Base-by-base conservation (phyloP, 1,139 yeast species). In the Candida sp. region DNA sequence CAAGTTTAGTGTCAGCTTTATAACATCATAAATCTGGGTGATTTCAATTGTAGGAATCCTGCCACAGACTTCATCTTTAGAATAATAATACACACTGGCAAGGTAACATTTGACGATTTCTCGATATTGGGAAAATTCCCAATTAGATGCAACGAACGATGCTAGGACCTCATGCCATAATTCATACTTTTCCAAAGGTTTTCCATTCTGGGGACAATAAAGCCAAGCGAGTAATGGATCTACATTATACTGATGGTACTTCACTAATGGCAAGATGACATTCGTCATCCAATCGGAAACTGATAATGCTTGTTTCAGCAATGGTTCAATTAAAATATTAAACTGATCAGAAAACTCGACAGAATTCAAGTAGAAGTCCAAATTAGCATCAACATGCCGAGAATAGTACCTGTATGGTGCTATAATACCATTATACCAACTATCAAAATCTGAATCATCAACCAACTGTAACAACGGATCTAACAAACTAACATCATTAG, bases 231-330 rank as follows among this genome's bases (percentile, higher is more conserved):
- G 43, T 19, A 70, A 52, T 2, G 67, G 63, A 1, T 42, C 42
- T 35, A 68, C 58, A 42, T 65, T 61, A 23, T 52, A 43, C 6
- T 47, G 43, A 36, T 58, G 41, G 45, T 57, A 61, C 1, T 38
- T 45, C 4, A 63, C 48, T 15, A 61, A 45, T 0, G 77, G 77
- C 5, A 70, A 37, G 1, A 68, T 53, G 5, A 66, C 73, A 19
- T 58, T 49, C 1, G 44, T 23, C 45, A 68, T 47, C 71, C 74
- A 71, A 12, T 52, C 45, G 3, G 46, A 48, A 1, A 53, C 43
- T 5, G 58, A 43, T 23, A 57, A 33, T 29, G 56, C 55, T 5
- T 48, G 52, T n/a, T n/a, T n/a, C 15, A 43, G 41, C 12, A 68
- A 44, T 1, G 74, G 73, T 2, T 41, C 44, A 4, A 64, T 51